phyloP scores from a whole-genome alignment of 2,329 filamentous ascomycete species.

The Alternaria ventricosa region DNA sequence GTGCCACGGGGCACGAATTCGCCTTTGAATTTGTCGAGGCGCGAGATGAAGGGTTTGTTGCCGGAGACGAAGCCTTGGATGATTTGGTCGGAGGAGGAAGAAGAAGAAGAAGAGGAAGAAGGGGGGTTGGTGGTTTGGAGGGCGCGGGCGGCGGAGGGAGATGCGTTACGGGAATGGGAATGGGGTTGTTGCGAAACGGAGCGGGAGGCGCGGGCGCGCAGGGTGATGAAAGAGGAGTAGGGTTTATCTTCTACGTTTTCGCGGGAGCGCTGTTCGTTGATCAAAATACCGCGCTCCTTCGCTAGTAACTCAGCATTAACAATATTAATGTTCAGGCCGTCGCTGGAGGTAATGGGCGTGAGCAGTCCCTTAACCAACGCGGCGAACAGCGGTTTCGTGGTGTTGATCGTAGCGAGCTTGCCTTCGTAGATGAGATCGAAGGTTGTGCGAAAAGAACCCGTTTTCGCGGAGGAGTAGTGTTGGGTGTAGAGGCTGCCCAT shows the following conservation, averaged over 20 bases:
- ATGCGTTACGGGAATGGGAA: constrained; percentile 37
- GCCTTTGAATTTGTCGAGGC: constrained; percentile 75
- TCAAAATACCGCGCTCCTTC: constrained; percentile 76
- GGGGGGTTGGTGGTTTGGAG: not conserved
- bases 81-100: constrained; percentile 52
- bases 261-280: constrained; percentile 74
- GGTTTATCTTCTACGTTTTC: constrained; percentile 66
- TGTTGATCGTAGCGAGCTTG: constrained; percentile 72
- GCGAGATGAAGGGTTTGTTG: constrained; percentile 71
- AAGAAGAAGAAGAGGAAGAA: not conserved
- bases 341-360: constrained; percentile 69
- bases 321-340: constrained; percentile 76
- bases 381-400: constrained; percentile 79
- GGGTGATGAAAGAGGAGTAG: constrained; percentile 74
- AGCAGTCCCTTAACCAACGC: constrained; percentile 80
- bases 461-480: constrained; percentile 62
- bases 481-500: constrained; percentile 83
- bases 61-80: constrained; percentile 72
- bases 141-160: constrained; percentile 29
- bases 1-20: constrained; percentile 77
- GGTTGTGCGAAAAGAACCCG: constrained; percentile 63
- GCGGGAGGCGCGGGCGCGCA: constrained; percentile 61
- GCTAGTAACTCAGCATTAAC: constrained; percentile 80
- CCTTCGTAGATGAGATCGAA: constrained; percentile 83
- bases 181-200: constrained; percentile 40